Evolutionary conservation across 495 filamentous ascomycete genomes (phyloP).

Genomic region (Hypoxylon perforatum): DNA sequence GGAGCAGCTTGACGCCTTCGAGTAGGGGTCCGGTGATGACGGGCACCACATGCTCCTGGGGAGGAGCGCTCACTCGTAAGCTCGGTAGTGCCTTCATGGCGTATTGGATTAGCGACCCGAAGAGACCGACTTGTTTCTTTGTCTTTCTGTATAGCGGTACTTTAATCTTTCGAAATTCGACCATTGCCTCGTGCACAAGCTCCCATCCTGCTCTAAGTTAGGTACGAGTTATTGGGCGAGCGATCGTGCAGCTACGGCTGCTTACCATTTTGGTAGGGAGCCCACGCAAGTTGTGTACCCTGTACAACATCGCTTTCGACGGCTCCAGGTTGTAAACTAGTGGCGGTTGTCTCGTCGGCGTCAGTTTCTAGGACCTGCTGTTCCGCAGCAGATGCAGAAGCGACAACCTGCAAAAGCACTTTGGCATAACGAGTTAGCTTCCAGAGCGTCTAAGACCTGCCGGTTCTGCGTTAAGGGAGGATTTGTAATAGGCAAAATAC

Average conservation of each 20-base stretch:
- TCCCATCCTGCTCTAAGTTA: slow-evolving; percentile 53
- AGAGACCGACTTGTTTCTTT: slow-evolving; percentile 52
- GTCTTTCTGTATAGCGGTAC: slow-evolving; percentile 47
- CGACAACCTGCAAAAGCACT: slow-evolving; percentile 62
- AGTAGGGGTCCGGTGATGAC: slow-evolving; percentile 53
- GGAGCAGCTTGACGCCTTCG: slow-evolving; percentile 77
- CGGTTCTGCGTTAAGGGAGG: neutral
- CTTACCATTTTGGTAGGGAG: slow-evolving; percentile 48
- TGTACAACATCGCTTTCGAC: slow-evolving; percentile 43
- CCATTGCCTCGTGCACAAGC: slow-evolving; percentile 56
- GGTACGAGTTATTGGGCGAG: slow-evolving; percentile 15
- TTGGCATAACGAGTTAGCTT: slow-evolving; percentile 20
- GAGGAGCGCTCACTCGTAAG: slow-evolving; percentile 53
- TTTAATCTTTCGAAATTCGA: slow-evolving; percentile 55
- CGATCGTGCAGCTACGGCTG: neutral
- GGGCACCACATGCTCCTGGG: slow-evolving; percentile 41
- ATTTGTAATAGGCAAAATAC: slow-evolving; percentile 31
- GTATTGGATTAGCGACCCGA: slow-evolving; percentile 51
- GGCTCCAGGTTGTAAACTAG: slow-evolving; percentile 42
- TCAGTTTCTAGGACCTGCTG: slow-evolving; percentile 50
- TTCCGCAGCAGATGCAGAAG: slow-evolving; percentile 47
- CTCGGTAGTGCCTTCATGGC: slow-evolving; percentile 56
- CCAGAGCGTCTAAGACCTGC: slow-evolving; percentile 29
- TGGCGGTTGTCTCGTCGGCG: slow-evolving; percentile 35
- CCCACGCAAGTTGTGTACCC: slow-evolving; percentile 35